These are phyloP conservation scores for Viridothelium virens DNA, from an alignment of 495 filamentous ascomycete species.

Conservation along the genomic window DNA sequence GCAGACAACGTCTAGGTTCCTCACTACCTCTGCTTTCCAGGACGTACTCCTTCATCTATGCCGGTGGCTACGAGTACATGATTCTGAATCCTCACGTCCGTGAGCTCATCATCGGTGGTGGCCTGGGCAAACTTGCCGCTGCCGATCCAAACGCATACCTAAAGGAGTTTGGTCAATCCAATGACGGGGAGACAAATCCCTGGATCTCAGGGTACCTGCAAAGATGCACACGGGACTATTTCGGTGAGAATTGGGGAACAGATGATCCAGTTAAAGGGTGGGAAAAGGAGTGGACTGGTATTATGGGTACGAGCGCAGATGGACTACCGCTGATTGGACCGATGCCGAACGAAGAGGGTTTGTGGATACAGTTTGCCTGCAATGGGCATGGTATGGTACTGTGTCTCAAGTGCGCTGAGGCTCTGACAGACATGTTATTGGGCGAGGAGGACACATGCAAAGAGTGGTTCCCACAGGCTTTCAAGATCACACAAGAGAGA, in stretches of 20 bases:
- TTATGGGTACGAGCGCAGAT: constrained; percentile 53
- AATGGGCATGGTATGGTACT: constrained; percentile 55
- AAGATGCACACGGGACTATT: constrained; percentile 43
- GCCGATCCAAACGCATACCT: constrained; percentile 34
- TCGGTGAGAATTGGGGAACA: constrained; percentile 52
- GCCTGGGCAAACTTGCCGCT: constrained; percentile 41
- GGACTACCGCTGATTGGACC: constrained; percentile 48
- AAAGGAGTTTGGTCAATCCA: constrained; percentile 44
- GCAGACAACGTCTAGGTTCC: constrained; percentile 50
- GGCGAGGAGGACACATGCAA: constrained; percentile 27
- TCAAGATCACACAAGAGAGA: constrained; percentile 41
- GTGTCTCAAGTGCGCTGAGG: constrained; percentile 49
- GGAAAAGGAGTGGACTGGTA: constrained; percentile 53
- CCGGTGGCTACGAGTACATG: constrained; percentile 58
- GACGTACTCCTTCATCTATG: constrained; percentile 58
- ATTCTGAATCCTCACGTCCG: constrained; percentile 47
- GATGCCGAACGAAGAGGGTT: constrained; percentile 32
- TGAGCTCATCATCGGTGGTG: constrained; percentile 60
- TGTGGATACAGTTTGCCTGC: constrained; percentile 48
- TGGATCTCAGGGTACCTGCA: constrained; percentile 47
- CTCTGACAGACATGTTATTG: constrained; percentile 45
- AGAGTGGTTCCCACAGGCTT: constrained; percentile 48
- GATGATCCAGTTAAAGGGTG: constrained; percentile 51
- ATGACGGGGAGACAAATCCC: constrained; percentile 51
- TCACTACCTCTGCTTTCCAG: constrained; percentile 40